These are phyloP conservation scores for Lichtheimia hyalospora DNA, from an alignment of 371 early-diverging fungal genomes.

Conservation along the genomic window DNA sequence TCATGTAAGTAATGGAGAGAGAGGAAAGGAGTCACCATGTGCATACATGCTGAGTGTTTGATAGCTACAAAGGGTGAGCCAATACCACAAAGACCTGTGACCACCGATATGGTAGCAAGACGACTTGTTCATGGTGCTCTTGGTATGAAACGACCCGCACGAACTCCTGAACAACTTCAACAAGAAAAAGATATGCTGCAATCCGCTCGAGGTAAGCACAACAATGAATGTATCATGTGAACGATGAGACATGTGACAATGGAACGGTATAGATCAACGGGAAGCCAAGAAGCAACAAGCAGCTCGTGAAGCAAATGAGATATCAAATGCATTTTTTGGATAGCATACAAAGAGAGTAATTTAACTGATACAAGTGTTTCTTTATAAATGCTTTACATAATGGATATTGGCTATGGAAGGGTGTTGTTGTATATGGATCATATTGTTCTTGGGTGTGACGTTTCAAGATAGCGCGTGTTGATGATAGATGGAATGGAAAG, in stretches of 20 bases:
- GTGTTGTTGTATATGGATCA: no score
- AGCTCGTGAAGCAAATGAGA: conserved; percentile 17
- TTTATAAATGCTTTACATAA: no score
- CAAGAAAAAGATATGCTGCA: conserved; percentile 26
- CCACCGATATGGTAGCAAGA: conserved; percentile 53
- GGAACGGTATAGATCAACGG: conserved; percentile 14
- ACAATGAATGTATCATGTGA: neutral
- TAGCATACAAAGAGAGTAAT: conserved; percentile 3
- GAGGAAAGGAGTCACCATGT: no score
- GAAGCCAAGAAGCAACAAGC: conserved; percentile 16
- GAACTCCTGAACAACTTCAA: conserved; percentile 43
- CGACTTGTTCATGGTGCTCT: conserved; percentile 54
- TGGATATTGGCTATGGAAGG: no score
- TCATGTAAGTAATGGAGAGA: conserved; percentile 13
- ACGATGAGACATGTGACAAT: neutral
- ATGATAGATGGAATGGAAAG: no score
- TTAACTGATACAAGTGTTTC: neutral
- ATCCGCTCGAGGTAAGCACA: conserved; percentile 26
- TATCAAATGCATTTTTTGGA: conserved; percentile 30
- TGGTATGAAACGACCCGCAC: conserved; percentile 36
- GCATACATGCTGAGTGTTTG: neutral
- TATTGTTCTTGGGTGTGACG: no score
- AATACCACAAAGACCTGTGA: conserved; percentile 37
- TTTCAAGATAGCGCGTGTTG: no score
- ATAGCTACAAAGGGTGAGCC: conserved; percentile 10